A percentile compares a stretch with the other conserved stretches of the same genome.
phyloP scores from a whole-genome alignment of 169 alveolate species.

The Eimeria maxima region DNA sequence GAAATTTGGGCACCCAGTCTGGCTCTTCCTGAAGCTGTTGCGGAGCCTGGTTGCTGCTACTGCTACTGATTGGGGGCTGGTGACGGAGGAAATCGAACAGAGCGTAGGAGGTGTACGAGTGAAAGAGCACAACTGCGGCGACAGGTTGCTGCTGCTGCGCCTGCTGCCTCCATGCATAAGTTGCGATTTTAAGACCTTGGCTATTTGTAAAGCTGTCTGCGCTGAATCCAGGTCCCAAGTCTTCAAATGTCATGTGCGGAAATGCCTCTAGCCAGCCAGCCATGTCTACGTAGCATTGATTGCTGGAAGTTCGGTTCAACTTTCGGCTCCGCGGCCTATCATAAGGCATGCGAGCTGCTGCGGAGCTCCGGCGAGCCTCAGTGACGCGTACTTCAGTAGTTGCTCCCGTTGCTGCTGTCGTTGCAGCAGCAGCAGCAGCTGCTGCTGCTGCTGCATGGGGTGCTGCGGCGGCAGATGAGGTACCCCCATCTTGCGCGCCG shows the following conservation, averaged over 20 bases:
- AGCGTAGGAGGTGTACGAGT: conserved; percentile 75
- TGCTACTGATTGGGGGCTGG: conserved; percentile 16
- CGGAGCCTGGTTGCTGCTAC: neutral
- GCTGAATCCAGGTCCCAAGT: conserved; percentile 65
- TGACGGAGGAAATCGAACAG: conserved; percentile 77
- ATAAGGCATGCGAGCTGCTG: neutral
- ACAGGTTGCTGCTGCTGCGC: neutral
- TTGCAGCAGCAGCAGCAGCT: conserved; percentile 4
- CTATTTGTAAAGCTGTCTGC: conserved; percentile 50
- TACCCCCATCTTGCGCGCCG: neutral
- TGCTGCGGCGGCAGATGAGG: neutral
- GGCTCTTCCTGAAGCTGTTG: neutral
- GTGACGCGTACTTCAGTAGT: neutral
- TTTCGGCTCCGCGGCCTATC: conserved; percentile 15
- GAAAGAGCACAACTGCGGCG: conserved; percentile 73
- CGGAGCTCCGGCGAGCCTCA: neutral
- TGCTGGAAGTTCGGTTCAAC: conserved; percentile 15
- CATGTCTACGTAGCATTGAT: conserved; percentile 27
- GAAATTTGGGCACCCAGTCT: conserved; percentile 58
- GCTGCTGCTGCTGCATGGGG: neutral
- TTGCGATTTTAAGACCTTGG: conserved; percentile 37
- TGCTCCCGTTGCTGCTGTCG: neutral
- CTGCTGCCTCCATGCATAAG: conserved; percentile 63
- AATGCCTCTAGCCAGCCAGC: conserved; percentile 44
- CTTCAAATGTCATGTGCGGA: conserved; percentile 15